These are phyloP conservation scores for Macadamia tetraphylla DNA, from an alignment of 164 flowering plant genomes.

Conservation along the genomic window DNA sequence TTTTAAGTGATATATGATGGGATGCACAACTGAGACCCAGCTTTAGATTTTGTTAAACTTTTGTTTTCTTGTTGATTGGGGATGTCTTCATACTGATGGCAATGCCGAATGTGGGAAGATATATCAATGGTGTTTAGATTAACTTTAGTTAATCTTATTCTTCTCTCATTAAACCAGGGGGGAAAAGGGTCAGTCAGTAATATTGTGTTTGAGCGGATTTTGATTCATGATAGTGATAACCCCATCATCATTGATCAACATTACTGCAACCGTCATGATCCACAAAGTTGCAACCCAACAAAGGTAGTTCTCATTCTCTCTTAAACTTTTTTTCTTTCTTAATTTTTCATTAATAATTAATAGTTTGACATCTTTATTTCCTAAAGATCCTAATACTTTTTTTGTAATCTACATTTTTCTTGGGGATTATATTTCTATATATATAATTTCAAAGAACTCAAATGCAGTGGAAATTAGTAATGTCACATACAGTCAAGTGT, in stretches of 20 bases:
- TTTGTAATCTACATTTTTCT: too few species aligned
- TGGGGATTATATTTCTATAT: too few species aligned
- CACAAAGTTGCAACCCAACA: conserved; percentile 7
- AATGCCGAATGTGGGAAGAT: too few species aligned
- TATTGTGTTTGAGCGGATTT: conserved; percentile 15
- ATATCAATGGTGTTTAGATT: too few species aligned
- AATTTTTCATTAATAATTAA: background rate
- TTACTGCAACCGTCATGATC: conserved; percentile 17
- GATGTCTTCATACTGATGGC: too few species aligned
- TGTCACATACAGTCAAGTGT: conserved; percentile 16
- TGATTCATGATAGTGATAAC: background rate
- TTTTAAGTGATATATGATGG: too few species aligned
- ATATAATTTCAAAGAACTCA: conserved; percentile 6
- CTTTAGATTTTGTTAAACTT: too few species aligned
- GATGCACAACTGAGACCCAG: too few species aligned
- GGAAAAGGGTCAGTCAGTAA: conserved; percentile 23
- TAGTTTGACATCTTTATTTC: too few species aligned
- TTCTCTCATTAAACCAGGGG: conserved; percentile 10
- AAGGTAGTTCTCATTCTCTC: conserved; percentile 3
- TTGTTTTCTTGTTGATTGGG: too few species aligned
- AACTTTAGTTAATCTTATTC: too few species aligned
- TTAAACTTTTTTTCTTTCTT: background rate
- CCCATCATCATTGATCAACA: conserved; percentile 33
- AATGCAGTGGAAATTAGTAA: conserved; percentile 28
- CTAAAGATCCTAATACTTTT: too few species aligned